Conservation (phyloP, 2,329 filamentous ascomycete genomes). For the Penicillium freii region DNA sequence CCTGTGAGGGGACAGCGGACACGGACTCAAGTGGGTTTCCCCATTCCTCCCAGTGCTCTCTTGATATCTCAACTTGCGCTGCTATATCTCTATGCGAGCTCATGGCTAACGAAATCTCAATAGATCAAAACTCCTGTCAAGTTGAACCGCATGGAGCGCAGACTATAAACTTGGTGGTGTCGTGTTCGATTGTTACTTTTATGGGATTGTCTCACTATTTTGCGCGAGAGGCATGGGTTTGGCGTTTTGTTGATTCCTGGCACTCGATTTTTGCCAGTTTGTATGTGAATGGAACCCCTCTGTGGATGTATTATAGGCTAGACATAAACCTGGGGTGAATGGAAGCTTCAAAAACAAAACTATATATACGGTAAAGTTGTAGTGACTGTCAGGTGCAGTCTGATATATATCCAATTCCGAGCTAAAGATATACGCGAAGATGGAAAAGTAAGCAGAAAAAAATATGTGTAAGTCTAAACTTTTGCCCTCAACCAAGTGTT, state of each 20-base stretch:
- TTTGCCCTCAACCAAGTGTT: constrained; percentile 32
- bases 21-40: constrained; percentile 62
- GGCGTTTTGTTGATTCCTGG: constrained; percentile 27
- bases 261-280: constrained; percentile 14
- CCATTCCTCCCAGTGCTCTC: not conserved
- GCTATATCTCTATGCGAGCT: not conserved
- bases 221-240: constrained; percentile 25
- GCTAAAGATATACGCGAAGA: not conserved
- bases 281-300: constrained; percentile 20
- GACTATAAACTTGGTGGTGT: constrained; percentile 30
- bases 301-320: constrained; percentile 25
- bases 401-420: constrained; percentile 8
- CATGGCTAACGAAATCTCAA: constrained; percentile 20
- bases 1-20: constrained; percentile 90
- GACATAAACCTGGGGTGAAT: constrained; percentile 8
- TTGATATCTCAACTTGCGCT: not conserved
- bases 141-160: constrained; percentile 59
- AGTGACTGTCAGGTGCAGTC: not conserved
- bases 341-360: constrained; percentile 1
- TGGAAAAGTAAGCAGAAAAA: constrained; percentile 6
- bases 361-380: not conserved
- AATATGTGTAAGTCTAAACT: constrained; percentile 26
- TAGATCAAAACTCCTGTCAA: constrained; percentile 59
- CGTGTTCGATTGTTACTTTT: constrained; percentile 18
- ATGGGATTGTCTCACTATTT: constrained; percentile 22